Evolutionary conservation across 192 early-diverging fungal species (phyloP).

Genomic region (Rhizoclosmatium globosum): DNA sequence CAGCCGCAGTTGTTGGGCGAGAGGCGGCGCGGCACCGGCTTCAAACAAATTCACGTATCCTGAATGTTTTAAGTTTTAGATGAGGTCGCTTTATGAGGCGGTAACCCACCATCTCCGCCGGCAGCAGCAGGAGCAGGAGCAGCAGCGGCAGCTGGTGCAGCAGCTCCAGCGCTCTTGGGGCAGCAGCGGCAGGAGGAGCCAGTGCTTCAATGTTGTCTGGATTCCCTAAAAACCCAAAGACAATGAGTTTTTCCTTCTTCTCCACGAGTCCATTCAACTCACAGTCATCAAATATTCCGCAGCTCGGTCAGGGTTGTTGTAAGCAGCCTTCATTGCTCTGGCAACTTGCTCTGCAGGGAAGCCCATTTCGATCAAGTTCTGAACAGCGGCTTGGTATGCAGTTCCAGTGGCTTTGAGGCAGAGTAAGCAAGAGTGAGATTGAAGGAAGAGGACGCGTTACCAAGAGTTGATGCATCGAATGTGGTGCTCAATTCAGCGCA

Average conservation of each 20-base stretch:
- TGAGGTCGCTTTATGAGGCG: not conserved
- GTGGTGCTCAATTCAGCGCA: constrained; percentile 47
- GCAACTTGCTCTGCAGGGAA: constrained; percentile 87
- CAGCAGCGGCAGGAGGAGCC: not conserved
- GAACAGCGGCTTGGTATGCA: constrained; percentile 81
- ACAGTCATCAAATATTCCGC: constrained; percentile 95
- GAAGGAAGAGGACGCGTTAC: constrained; percentile 11
- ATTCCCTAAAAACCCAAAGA: constrained; percentile 65
- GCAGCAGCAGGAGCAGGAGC: constrained; percentile 31
- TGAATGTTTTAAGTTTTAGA: constrained; percentile 11
- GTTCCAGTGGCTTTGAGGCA: constrained; percentile 71
- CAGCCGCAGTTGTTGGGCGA: constrained; percentile 22
- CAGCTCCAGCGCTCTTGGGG: constrained; percentile 33
- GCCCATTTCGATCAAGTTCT: constrained; percentile 95
- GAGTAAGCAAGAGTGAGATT: not conserved
- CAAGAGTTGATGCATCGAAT: constrained; percentile 58
- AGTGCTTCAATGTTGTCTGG: constrained; percentile 64
- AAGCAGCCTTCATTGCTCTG: constrained; percentile 93
- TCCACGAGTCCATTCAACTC: constrained; percentile 36
- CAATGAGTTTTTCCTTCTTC: not conserved
- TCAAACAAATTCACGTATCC: constrained; percentile 59
- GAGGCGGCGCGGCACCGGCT: constrained; percentile 38
- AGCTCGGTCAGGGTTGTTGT: constrained; percentile 96
- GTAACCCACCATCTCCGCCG: not conserved
- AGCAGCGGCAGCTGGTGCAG: constrained; percentile 36